These are phyloP conservation scores for Colletotrichum costaricense DNA, from an alignment of 2,329 filamentous ascomycete genomes.

Conservation along the genomic window DNA sequence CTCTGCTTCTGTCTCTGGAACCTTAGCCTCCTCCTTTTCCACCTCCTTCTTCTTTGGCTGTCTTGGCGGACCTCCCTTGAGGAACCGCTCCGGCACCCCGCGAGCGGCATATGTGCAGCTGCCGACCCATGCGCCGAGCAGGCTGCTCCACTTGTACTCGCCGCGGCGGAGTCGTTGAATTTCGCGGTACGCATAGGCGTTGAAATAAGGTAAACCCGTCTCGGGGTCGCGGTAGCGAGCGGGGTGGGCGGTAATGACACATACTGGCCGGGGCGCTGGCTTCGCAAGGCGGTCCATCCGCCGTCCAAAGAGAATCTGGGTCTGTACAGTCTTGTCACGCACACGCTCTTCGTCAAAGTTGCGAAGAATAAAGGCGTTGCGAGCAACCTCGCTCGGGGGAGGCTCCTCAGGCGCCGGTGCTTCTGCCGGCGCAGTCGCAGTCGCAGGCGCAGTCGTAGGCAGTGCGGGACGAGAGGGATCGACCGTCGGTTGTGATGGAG, in stretches of 20 bases:
- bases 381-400: conserved; percentile 55
- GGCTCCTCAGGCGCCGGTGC: conserved; percentile 21
- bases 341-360: conserved; percentile 69
- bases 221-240: conserved; percentile 87
- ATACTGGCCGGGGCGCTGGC: conserved; percentile 67
- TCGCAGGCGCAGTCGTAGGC: conserved; percentile 33
- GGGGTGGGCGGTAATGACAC: conserved; percentile 84
- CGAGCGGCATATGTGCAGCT: conserved; percentile 70
- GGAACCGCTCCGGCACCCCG: conserved; percentile 85
- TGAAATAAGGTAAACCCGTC: conserved; percentile 85
- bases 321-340: conserved; percentile 67
- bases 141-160: conserved; percentile 83
- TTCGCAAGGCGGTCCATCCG: conserved; percentile 69
- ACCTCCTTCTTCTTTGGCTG: conserved; percentile 40
- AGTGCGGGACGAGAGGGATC: neutral
- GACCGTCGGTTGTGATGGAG: conserved; percentile 26
- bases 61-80: conserved; percentile 45
- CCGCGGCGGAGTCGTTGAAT: conserved; percentile 80
- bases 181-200: conserved; percentile 82
- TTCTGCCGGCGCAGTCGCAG: conserved; percentile 37
- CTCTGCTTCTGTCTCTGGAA: neutral
- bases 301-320: conserved; percentile 65
- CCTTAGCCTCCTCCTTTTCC: neutral
- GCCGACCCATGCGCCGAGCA: conserved; percentile 88
- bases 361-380: conserved; percentile 69